Evolutionary conservation across 2,329 filamentous ascomycete species (phyloP), one percentile per base, ranked within the genome.

Genomic region (Fusarium foetens): DNA sequence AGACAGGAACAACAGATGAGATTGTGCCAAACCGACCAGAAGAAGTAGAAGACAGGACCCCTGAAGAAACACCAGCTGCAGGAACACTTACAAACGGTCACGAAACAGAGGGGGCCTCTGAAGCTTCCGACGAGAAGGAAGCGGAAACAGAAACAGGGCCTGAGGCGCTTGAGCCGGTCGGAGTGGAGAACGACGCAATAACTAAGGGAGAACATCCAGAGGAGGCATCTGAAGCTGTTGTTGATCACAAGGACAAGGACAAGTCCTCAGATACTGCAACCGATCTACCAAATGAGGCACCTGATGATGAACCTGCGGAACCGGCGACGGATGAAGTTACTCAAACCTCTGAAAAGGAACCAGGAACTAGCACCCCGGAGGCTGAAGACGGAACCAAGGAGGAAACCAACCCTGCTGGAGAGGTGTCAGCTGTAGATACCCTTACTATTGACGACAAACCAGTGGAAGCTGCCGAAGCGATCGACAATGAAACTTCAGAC

Each of bases 101-200:
- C 11, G 33, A 51, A 35, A 21, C 35, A 16, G 43, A 53, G 16
- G 63, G n/a, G 38, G 29, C 53, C 25, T 39, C 43, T 10, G 41
- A 53, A 43, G 25, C 49, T 49, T 53, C 66, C 29, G 61, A 68
- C 12, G 51, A 65, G 23, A 54, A 68, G 59, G 42, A 46, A 35
- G 58, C 41, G 53, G 60, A 73, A 52, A 36, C 43, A 19, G 39
- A 45, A 25, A 16, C 45, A n/a, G 35, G 35, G 25, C 62, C 63
- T 13, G 53, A 59, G 27, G 36, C 35, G n/a, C 39, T 58, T 49
- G 25, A 53, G 27, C 21, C 45, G 29, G 49, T 39, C 31, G 43
- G n/a, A 29, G 21, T 33, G 21, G 65, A 52, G 27, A 52, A 61
- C 31, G 58, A 65, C 14, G 38, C 48, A 25, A n/a, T 21, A 36